These are phyloP conservation scores for Abrus precatorius DNA, from an alignment of 306 rosid genomes.

Conservation along the genomic window DNA sequence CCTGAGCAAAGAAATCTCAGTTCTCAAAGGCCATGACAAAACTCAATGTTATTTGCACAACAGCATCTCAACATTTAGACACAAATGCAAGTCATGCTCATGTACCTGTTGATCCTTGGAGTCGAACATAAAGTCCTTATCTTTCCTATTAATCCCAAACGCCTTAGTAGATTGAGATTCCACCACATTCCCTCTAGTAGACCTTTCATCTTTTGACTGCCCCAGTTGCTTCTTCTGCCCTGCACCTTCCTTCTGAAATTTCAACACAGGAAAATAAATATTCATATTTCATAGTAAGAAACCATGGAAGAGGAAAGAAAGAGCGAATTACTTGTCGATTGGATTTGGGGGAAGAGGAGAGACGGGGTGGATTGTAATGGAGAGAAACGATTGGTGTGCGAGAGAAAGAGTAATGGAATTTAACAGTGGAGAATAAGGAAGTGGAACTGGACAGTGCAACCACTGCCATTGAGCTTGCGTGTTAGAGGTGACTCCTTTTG, in stretches of 20 bases:
- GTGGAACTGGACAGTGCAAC: slow-evolving; percentile 66
- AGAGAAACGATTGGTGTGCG: slow-evolving; percentile 44
- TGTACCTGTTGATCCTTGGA: slow-evolving; percentile 77
- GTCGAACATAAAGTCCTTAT: slow-evolving; percentile 63
- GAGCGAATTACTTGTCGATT: slow-evolving; percentile 46
- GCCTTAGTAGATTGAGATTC: slow-evolving; percentile 64
- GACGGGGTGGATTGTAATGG: slow-evolving; percentile 44
- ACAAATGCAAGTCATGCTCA: not conserved
- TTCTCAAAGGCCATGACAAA: not conserved
- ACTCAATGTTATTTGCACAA: not conserved
- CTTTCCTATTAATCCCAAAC: slow-evolving; percentile 67
- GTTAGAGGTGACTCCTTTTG: too few relatives aligned
- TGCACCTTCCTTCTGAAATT: slow-evolving; percentile 59
- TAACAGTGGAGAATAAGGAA: slow-evolving; percentile 73
- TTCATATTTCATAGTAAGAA: not conserved
- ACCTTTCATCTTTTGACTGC: slow-evolving; percentile 57
- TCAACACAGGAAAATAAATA: not conserved
- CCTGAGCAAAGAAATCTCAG: not conserved
- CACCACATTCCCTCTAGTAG: slow-evolving; percentile 50
- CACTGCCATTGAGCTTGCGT: slow-evolving; percentile 60
- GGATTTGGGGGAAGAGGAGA: slow-evolving; percentile 45
- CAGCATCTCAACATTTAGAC: not conserved
- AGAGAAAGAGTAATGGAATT: slow-evolving; percentile 48
- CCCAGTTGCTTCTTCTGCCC: slow-evolving; percentile 50
- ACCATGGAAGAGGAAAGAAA: not conserved